Evolutionary conservation across 257 asterid genomes (phyloP), one percentile per base, ranked within the genome.

Genomic region (Catharanthus roseus): DNA sequence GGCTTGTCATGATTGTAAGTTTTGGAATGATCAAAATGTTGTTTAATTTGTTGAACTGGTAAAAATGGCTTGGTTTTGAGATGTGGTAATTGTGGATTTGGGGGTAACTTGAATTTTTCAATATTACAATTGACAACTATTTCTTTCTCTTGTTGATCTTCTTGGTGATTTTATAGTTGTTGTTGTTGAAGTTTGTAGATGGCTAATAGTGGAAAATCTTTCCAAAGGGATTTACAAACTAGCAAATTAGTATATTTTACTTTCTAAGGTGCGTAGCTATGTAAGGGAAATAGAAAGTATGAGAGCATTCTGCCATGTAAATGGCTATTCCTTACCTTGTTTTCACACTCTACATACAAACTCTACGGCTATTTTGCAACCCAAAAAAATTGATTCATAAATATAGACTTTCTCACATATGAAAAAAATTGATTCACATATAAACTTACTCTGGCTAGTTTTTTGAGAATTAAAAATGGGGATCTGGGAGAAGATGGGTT

Each of bases 401-500:
- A n/a, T n/a, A n/a, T n/a, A n/a, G n/a, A n/a, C n/a, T n/a, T n/a
- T n/a, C n/a, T n/a, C n/a, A n/a, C n/a, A n/a, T n/a, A n/a, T n/a
- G n/a, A n/a, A n/a, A n/a, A n/a, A n/a, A n/a, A n/a, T n/a, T n/a
- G n/a, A n/a, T n/a, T n/a, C n/a, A n/a, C n/a, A n/a, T n/a, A n/a
- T n/a, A n/a, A n/a, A n/a, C n/a, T n/a, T n/a, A n/a, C n/a, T n/a
- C n/a, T n/a, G n/a, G n/a, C n/a, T n/a, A n/a, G n/a, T n/a, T 80
- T 89, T 83, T 81, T 91, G 83, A 95, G 84, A 79, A 91, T 77
- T 33, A 96, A 86, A 76, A 95, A 91, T 51, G 99, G 96, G 64
- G 96, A 91, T 89, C 97, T 89, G 4, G 99, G 99, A 64, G 99
- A 93, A 23, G 99, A 84, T 0, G 92, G 92, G n/a, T 70, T 84